Base-by-base conservation (phyloP, 2,329 filamentous ascomycete species). In the Hortaea werneckii region DNA sequence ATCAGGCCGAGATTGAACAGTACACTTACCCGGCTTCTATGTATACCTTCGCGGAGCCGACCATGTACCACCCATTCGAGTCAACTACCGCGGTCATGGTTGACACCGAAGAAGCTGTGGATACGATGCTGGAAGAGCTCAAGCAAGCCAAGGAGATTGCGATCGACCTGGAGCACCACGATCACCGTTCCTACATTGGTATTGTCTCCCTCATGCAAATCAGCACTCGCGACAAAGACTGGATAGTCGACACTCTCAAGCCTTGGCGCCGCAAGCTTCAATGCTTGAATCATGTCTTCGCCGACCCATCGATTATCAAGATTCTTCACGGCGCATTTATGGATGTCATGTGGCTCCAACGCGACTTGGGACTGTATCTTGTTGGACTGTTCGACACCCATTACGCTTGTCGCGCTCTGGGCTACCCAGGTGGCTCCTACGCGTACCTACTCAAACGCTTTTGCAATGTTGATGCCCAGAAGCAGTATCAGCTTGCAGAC, bases 201-300 rank as follows among this genome's bases (percentile, higher is more conserved):
- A 74, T 98, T 28, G 83, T 95, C 7, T 95, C 85, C 34, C 72
- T 98, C 43, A 96, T 98, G 90, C 92, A 98, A 68, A 90, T 98
- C 62, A 96, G 90, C 69, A 98, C 89, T 2, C 79, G 92, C 42
- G 76, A 92, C 35, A 87, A 90, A 63, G 92, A 98, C 64, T 98
- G 92, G 92, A 85, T 98, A 52, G 81, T 98, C 10, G 92, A 98
- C 63, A 96, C 92, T 5, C 70, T 98, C 45, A 85, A 88, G 60
- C 88, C 94, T 0, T 96, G 90, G 90, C 79, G 92, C 51, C 82
- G 89, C 63, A 85, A 87, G 61, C 74, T 98, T 0, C 83, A 95
- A 64, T 75, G 90, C 27, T 74, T 98, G 39, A 98, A 98, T 61
- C 80, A 96, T 63, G 90, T 95, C 7, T 96, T 98, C 63, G 78